Evolutionary conservation across 2,329 filamentous ascomycete species (phyloP), one percentile per base, ranked within the genome.

Genomic region (Chrysosporium keratinophilum): DNA sequence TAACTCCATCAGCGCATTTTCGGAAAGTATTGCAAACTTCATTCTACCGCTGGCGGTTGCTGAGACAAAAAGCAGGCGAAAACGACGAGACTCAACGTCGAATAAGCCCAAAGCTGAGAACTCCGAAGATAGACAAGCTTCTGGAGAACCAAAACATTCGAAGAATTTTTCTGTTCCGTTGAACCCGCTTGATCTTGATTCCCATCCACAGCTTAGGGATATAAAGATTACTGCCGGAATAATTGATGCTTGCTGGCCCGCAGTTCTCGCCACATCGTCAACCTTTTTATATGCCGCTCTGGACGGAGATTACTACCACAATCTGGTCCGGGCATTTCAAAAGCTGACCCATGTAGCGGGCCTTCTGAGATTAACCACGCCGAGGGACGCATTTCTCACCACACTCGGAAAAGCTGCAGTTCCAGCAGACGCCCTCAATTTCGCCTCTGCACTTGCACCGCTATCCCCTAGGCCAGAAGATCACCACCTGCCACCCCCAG

Each of bases 291-390:
- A 95, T 65, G 88, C 93, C 31, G 83, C 91, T 0, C 74, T 98
- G 3, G 93, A 98, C 65, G 85, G 88, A 1, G 89, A 96, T 51
- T 96, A 93, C 62, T 98, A 97, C 63, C 90, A 96, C 60, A 82
- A 85, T 9, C 75, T 98, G 1, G 91, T 98, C 20, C 81, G 93
- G 60, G 87, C 91, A 0, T 95, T 97, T 61, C 93, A 98, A 63
- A 89, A 94, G 59, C 87, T 98, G 63, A 87, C 93, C 0, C 94
- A 98, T 66, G 91, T 97, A 2, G 88, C 93, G 39, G 94, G 93
- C 4, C 75, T 98, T 45, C 72, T 98, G 7, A 83, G 90, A 58
- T 78, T 97, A 9, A 75, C 79, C 11, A 96, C 91, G 0, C 90
- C 93, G 0, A 79, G 93, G 59, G 93, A 98, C 74, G 93, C 93